Evolutionary conservation across 2,329 filamentous ascomycete genomes (phyloP), one percentile per base, ranked within the genome.

Genomic region (Monilinia polystroma): DNA sequence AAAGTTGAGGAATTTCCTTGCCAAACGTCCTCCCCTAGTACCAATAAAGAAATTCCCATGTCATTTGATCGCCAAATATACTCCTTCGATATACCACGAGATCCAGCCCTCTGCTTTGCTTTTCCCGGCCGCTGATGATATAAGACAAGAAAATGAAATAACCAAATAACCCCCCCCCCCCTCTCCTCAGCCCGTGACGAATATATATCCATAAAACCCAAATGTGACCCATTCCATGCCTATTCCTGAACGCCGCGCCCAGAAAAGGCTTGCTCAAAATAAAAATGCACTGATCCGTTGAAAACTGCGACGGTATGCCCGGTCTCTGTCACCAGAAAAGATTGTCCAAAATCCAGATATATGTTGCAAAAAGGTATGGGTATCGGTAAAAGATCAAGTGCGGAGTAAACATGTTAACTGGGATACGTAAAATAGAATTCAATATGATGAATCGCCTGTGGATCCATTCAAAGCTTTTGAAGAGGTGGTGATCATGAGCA

Each of bases 401-500:
- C 45, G 29, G 29, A 51, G 16, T 38, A n/a, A 62, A 51, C 51
- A n/a, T 51, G 58, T 16, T 23, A 51, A 55, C 54, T 29, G 51
- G 11, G n/a, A 35, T 32, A 29, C 60, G 38, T 63, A 16, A 29
- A 29, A 38, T 41, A 23, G 35, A 63, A 38, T 29, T 6, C 32
- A 8, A 53, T 5, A 10, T 43, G 16, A 14, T 29, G 14, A 43
- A 32, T 8, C 43, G 26, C 41, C 2, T 26, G 29, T 35, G 18
- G 29, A 47, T 20, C n/a, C n/a, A 20, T 8, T 18, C 20, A 20
- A n/a, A 32, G 7, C 26, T 23, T 14, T 43, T 26, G 38, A 47
- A 23, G 32, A 35, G 2, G 10, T n/a, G 38, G n/a, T 4, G 11
- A 45, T 70, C 62, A 73, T 41, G 63, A 59, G 66, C 85, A 87